Percentiles rank a stretch among this genome's conserved stretches.
phyloP scores from a whole-genome alignment of 2,329 filamentous ascomycete genomes.

The Blumeria hordei region DNA sequence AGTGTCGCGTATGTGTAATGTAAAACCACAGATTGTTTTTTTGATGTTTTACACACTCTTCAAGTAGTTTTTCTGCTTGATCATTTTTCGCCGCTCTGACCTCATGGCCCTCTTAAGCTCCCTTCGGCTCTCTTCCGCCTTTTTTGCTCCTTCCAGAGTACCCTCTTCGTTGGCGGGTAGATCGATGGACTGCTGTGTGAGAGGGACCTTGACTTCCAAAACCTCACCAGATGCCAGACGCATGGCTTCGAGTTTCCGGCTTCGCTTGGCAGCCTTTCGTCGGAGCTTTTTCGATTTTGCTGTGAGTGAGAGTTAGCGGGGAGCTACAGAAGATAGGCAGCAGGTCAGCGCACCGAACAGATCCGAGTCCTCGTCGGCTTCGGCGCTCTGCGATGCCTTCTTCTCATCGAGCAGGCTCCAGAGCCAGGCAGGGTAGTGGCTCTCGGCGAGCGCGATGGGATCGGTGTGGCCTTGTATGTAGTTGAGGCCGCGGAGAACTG shows the following conservation, averaged over 20 bases:
- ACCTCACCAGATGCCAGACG: constrained; percentile 41
- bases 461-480: constrained; percentile 51
- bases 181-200: constrained; percentile 60
- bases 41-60: constrained; percentile 34
- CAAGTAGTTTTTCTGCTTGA: constrained; percentile 72
- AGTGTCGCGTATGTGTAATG: too few species aligned
- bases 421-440: constrained; percentile 59
- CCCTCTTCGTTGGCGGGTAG: constrained; percentile 23
- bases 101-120: constrained; percentile 49
- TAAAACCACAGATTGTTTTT: too few species aligned
- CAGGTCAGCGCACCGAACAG: constrained; percentile 38
- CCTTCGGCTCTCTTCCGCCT: constrained; percentile 26
- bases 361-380: constrained; percentile 44
- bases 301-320: constrained; percentile 15
- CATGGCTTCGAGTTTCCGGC: constrained; percentile 29
- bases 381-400: constrained; percentile 24
- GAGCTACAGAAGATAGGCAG: too few species aligned
- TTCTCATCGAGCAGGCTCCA: constrained; percentile 44
- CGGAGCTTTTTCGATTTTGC: constrained; percentile 73
- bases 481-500: constrained; percentile 48
- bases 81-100: constrained; percentile 46
- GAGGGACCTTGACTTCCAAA: constrained; percentile 42
- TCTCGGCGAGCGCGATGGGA: constrained; percentile 48
- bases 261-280: constrained; percentile 41
- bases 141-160: constrained; percentile 18